phyloP scores from a whole-genome alignment of 2,329 filamentous ascomycete species.

The Apiospora phragmitis region DNA sequence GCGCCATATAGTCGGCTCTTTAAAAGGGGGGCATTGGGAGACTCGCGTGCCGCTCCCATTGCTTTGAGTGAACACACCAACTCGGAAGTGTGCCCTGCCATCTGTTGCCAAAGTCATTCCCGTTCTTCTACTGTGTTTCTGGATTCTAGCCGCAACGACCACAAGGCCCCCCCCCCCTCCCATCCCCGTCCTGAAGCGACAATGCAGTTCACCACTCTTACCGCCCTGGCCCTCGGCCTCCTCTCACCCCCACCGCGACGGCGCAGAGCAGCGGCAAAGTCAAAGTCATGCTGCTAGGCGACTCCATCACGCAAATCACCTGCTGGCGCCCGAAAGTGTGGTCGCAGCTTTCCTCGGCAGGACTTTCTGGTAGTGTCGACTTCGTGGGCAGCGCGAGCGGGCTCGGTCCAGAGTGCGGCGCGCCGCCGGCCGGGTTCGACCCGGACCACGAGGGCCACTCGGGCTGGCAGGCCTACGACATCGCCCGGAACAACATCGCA shows the following conservation, averaged over 20 bases:
- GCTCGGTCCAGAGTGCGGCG: slow-evolving; percentile 38
- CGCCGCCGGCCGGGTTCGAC: slow-evolving; percentile 35
- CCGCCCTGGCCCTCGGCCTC: background rate
- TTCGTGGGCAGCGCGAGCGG: slow-evolving; percentile 43
- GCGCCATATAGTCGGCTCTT: too few species aligned
- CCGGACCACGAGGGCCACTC: slow-evolving; percentile 45
- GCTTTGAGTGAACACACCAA: background rate
- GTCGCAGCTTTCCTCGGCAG: slow-evolving; percentile 37
- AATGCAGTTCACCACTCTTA: background rate
- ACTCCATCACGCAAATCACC: slow-evolving; percentile 46
- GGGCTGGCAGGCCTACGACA: slow-evolving; percentile 43
- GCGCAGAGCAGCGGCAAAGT: slow-evolving; percentile 9
- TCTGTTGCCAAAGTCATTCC: too few species aligned
- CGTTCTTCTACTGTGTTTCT: too few species aligned
- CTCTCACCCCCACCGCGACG: background rate
- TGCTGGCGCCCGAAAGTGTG: slow-evolving; percentile 46
- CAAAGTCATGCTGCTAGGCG: slow-evolving; percentile 41
- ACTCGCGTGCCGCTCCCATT: background rate
- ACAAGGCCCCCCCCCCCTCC: too few species aligned
- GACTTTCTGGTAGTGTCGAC: slow-evolving; percentile 36
- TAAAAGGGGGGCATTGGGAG: background rate
- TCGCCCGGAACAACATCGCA: slow-evolving; percentile 41
- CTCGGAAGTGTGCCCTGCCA: background rate
- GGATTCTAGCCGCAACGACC: background rate
- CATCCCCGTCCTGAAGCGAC: background rate